Evolutionary conservation across 768 basidiomycete genomes (phyloP), one percentile per base, ranked within the genome.

Genomic region (Hericium alpestre): DNA sequence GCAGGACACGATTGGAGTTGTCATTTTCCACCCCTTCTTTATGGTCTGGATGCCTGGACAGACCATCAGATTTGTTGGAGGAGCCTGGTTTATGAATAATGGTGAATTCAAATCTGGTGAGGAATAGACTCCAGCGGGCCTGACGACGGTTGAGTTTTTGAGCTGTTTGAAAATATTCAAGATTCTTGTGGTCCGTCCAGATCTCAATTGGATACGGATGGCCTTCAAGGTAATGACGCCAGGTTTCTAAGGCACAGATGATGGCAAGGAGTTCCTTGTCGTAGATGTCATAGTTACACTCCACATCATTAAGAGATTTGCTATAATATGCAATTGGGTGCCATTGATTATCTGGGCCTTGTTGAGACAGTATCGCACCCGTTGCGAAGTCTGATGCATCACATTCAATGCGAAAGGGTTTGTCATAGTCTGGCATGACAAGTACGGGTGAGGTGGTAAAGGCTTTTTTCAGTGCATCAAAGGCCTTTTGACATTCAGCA

Each of bases 201-300:
- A 72, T 62, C 10, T 61, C 55, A 18, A 71, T 41, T 0, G 58
- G 46, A 1, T 57, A 16, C 10, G 1, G 11, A 3, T 55, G 18
- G 3, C 65, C 65, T 41, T 61, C 55, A 2, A 72, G 59, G 56
- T 63, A 69, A 12, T 67, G 66, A 0, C 65, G 46, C 67, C 65
- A 71, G 11, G 58, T 54, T 6, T 61, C 54, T 10, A 69, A 54
- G 0, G 67, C 62, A 6, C 58, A 25, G 11, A 75, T 67, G 15
- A 75, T 66, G 0, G 72, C 71, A 0, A 74, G 62, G 1, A 75
- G 53, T 60, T 76, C 74, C 54, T 70, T 70, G n/a, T n/a, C n/a
- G n/a, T n/a, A n/a, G n/a, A n/a, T n/a, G n/a, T n/a, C n/a, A n/a
- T n/a, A n/a, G n/a, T n/a, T n/a, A n/a, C n/a, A n/a, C n/a, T n/a